Conservation (phyloP, 2,329 filamentous ascomycete genomes). For the Alternaria sp. region DNA sequence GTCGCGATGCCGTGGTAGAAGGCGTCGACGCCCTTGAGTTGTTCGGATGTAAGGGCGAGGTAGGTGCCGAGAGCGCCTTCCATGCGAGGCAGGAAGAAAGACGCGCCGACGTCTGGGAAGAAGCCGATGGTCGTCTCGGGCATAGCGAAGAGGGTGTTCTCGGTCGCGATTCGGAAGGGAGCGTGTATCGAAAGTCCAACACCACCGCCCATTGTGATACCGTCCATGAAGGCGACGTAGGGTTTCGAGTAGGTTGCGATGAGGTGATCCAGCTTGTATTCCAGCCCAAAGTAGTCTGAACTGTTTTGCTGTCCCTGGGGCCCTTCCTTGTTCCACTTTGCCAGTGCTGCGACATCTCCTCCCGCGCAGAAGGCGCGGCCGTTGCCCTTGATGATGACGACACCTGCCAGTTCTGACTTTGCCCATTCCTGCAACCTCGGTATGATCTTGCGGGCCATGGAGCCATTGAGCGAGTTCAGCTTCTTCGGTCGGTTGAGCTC, state of each 20-base stretch:
- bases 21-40: conserved; percentile 79
- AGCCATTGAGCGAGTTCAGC: conserved; percentile 88
- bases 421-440: conserved; percentile 91
- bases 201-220: conserved; percentile 97
- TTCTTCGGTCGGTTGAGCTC: conserved; percentile 93
- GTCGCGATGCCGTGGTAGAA: conserved; percentile 93
- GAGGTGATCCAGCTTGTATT: conserved; percentile 95
- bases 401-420: conserved; percentile 91
- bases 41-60: conserved; percentile 87
- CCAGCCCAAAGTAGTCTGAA: conserved; percentile 85
- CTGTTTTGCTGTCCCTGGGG: conserved; percentile 75
- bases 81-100: conserved; percentile 92
- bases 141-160: conserved; percentile 96
- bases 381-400: conserved; percentile 88
- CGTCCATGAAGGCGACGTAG: conserved; percentile 95
- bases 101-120: conserved; percentile 96
- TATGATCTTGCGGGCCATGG: conserved; percentile 94
- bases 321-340: conserved; percentile 72
- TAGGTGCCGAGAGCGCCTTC: conserved; percentile 88
- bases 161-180: conserved; percentile 94
- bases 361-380: conserved; percentile 91
- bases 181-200: conserved; percentile 94
- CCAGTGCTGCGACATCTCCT: conserved; percentile 85
- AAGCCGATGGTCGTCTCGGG: conserved; percentile 98
- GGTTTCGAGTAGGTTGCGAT: conserved; percentile 95